Base-by-base conservation (phyloP, 169 alveolate genomes). In the Amoebophrya sp. region DNA sequence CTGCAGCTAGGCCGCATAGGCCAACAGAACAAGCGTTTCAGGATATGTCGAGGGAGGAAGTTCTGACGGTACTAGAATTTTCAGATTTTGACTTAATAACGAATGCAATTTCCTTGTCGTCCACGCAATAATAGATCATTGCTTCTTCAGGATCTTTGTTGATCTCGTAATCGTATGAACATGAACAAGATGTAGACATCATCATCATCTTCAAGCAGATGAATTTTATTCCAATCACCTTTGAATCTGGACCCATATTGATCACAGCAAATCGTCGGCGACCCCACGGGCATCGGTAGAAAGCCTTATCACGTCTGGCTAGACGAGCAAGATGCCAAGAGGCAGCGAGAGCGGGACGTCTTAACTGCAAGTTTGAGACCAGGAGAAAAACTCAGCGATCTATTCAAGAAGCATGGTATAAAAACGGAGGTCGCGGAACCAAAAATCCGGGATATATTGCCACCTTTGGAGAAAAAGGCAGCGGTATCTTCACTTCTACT, bases 251-350 rank as follows among this genome's bases (percentile, higher is more conserved):
- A n/a, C n/a, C n/a, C n/a, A n/a, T n/a, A n/a, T n/a, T n/a, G n/a
- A n/a, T n/a, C n/a, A n/a, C n/a, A n/a, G n/a, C 65, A 47, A 47
- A 47, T 47, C 65, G 65, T 47, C 65, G 65, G 65, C 65, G 65
- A 47, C 18, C 65, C 65, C 65, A 47, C 65, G 65, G 18, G 65
- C 65, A 47, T 47, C 6, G 29, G 65, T 6, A 47, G 29, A 47
- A 47, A 47, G 18, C 18, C 18, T 18, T 47, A 47, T 18, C 18
- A 18, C 29, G 29, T 12, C 29, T 47, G 65, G 65, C 65, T 47
- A 18, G 65, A 47, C 29, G 65, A 47, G 65, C 65, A 47, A 47
- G 65, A 47, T 18, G 65, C 65, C 29, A 6, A 12, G 65, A 6
- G 65, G 18, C 65, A 47, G 18, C 6, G 18, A 18, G 65, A 47